A percentile compares a stretch with the other conserved stretches of the same genome.
phyloP scores from a whole-genome alignment of 2,329 filamentous ascomycete species.

The Paraphaeosphaeria sporulosa region DNA sequence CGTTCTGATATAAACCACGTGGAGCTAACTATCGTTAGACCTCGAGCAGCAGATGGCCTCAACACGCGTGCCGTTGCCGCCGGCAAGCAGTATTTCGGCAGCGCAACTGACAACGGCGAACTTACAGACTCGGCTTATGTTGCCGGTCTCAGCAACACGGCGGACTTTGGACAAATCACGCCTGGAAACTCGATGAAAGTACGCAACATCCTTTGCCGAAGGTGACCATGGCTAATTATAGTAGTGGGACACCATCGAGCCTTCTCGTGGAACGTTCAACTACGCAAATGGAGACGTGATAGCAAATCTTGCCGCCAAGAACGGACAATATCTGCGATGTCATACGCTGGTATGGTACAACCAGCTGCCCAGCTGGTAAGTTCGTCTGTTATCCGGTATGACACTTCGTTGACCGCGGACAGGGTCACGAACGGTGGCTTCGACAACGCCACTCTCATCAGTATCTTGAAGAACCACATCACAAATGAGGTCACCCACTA shows the following conservation, averaged over 20 bases:
- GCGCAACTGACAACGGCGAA: constrained; percentile 33
- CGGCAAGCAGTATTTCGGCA: constrained; percentile 37
- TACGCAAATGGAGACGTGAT: constrained; percentile 38
- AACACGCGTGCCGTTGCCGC: constrained; percentile 32
- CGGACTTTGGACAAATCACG: constrained; percentile 35
- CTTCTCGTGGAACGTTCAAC: constrained; percentile 38
- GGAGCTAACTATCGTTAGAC: constrained; percentile 16
- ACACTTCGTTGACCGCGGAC: constrained; percentile 28
- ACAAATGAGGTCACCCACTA: constrained; percentile 49
- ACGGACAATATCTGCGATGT: constrained; percentile 48
- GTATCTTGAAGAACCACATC: constrained; percentile 53
- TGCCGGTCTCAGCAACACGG: constrained; percentile 28
- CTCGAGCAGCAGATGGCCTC: constrained; percentile 30
- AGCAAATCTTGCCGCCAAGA: constrained; percentile 37
- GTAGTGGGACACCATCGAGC: constrained; percentile 44
- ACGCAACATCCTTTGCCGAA: not conserved
- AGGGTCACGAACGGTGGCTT: constrained; percentile 36
- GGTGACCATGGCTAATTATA: not conserved
- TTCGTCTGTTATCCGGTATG: constrained; percentile 58
- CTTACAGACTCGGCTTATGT: constrained; percentile 28
- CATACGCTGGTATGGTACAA: constrained; percentile 54
- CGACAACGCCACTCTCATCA: constrained; percentile 51
- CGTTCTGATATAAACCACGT: not conserved
- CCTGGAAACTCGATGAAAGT: constrained; percentile 36
- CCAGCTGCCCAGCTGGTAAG: constrained; percentile 52